Percentiles rank a stretch among this genome's conserved stretches.
Conservation (phyloP, 164 flowering plant genomes). For the Cinnamomum chago region DNA sequence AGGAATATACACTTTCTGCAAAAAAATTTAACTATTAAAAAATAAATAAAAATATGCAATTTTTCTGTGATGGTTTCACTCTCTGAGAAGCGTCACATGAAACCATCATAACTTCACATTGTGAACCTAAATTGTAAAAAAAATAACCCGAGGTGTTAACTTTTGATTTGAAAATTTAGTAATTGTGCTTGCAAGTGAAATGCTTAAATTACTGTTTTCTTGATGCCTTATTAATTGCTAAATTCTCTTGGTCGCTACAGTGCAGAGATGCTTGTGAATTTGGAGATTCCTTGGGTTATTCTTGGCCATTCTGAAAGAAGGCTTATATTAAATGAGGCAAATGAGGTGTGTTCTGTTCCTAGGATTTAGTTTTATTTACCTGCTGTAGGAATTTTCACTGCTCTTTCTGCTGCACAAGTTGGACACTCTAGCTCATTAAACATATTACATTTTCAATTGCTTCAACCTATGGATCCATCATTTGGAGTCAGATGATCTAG, state of each 20-base stretch:
- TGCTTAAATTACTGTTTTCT: neutral
- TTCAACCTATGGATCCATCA: neutral
- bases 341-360: slow-evolving; percentile 40
- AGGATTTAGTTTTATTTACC: neutral
- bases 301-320: slow-evolving; percentile 89
- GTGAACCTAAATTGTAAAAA: too few relatives aligned
- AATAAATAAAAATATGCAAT: too few relatives aligned
- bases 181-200: too few relatives aligned
- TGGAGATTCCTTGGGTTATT: slow-evolving; percentile 80
- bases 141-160: too few relatives aligned
- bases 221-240: neutral
- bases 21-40: too few relatives aligned
- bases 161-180: too few relatives aligned
- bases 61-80: too few relatives aligned
- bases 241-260: slow-evolving; percentile 27
- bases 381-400: neutral
- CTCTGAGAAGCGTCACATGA: too few relatives aligned
- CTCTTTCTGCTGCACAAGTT: neutral
- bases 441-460: neutral
- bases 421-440: neutral
- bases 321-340: slow-evolving; percentile 50
- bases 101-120: too few relatives aligned
- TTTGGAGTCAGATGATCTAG: neutral
- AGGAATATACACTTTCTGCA: too few relatives aligned
- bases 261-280: slow-evolving; percentile 80